phyloP scores from a whole-genome alignment of 805 yeast genomes.

The Myxozyma kluyveri region DNA sequence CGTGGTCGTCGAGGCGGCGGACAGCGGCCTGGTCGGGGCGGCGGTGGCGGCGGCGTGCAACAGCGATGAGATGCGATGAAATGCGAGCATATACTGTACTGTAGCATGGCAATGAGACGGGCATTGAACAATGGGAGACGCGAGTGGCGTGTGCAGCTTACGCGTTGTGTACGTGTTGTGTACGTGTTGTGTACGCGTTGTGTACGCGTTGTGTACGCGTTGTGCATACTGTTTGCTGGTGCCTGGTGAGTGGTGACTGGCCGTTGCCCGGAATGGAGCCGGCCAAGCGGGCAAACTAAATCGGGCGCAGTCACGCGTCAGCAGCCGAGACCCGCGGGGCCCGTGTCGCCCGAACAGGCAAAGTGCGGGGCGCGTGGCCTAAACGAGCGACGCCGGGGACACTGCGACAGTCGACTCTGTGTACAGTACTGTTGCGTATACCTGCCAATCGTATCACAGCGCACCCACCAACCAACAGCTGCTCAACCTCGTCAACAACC shows the following conservation, averaged over 20 bases:
- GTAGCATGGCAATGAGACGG: neutral
- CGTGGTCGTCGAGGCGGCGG: slow-evolving; percentile 13
- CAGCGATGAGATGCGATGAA: neutral
- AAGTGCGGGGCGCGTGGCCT: neutral
- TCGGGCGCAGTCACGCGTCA: slow-evolving; percentile 1
- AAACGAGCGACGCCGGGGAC: neutral
- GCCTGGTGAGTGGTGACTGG: too few species aligned
- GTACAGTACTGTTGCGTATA: neutral
- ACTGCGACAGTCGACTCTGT: neutral
- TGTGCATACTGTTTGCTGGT: too few species aligned
- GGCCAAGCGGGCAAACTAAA: too few species aligned
- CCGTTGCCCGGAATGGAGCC: too few species aligned
- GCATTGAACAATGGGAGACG: too few species aligned
- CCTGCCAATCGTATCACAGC: too few species aligned
- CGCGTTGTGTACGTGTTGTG: too few species aligned
- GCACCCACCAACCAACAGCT: too few species aligned
- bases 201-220: too few species aligned
- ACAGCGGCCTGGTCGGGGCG: slow-evolving; percentile 26
- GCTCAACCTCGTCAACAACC: too few species aligned
- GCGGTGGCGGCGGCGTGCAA: slow-evolving; percentile 31
- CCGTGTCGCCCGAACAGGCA: neutral
- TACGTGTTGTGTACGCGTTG: too few species aligned
- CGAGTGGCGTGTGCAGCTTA: too few species aligned
- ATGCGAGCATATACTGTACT: neutral
- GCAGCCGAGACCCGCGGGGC: neutral